Evolutionary conservation across 192 early-diverging fungal species (phyloP).

Genomic region (Entophlyctis luteolus): DNA sequence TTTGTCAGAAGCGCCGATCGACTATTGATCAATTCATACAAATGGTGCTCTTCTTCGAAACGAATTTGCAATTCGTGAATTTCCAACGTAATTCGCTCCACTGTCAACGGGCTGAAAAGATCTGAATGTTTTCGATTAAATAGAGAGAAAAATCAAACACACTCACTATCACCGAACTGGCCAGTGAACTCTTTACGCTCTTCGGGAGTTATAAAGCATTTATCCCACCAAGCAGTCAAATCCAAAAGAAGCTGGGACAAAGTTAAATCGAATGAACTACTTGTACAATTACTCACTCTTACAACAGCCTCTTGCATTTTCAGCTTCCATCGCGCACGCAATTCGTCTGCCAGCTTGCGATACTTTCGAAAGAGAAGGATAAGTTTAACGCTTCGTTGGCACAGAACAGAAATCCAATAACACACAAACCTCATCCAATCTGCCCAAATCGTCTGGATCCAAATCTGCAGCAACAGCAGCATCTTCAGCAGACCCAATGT

Average conservation of each 20-base stretch:
- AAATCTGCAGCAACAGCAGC: neutral
- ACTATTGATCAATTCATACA: constrained; percentile 29
- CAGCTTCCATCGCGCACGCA: constrained; percentile 28
- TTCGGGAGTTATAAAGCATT: constrained; percentile 22
- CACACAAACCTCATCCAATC: constrained; percentile 20
- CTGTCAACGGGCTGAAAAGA: constrained; percentile 40
- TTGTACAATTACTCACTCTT: constrained; percentile 12
- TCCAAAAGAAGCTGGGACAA: constrained; percentile 13
- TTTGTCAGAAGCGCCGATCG: constrained; percentile 40
- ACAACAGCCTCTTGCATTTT: constrained; percentile 38
- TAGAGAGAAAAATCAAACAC: neutral
- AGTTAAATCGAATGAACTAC: neutral
- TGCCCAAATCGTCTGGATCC: constrained; percentile 20
- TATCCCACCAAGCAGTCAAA: constrained; percentile 34
- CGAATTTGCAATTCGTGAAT: constrained; percentile 21
- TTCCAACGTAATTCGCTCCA: constrained; percentile 25
- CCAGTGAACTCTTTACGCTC: constrained; percentile 19
- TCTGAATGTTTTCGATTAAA: constrained; percentile 25
- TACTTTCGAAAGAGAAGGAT: constrained; percentile 36
- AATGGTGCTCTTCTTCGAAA: constrained; percentile 12
- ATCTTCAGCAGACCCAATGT: constrained; percentile 13
- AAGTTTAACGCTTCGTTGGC: neutral
- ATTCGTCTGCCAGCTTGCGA: constrained; percentile 20
- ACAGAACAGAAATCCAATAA: neutral
- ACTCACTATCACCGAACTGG: constrained; percentile 24